phyloP scores from a whole-genome alignment of 805 yeast species.

The Suhomyces xylopsoci region DNA sequence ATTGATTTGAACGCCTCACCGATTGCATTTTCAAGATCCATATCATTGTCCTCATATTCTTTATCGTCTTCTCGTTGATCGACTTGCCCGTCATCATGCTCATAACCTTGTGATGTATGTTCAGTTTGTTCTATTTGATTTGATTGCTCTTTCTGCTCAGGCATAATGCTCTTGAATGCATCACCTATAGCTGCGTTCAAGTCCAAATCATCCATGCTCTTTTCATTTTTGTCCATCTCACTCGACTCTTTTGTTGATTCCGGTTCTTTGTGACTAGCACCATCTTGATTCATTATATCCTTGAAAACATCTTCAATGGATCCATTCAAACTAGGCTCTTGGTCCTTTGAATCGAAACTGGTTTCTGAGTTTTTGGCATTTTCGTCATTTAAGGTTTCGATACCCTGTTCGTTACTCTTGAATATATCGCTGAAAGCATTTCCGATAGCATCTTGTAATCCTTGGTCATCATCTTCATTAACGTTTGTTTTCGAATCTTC shows the following conservation, averaged over 20 bases:
- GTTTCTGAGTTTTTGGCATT: background rate
- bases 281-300: background rate
- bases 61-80: background rate
- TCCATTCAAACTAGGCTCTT: constrained; percentile 2
- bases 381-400: background rate
- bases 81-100: background rate
- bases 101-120: background rate
- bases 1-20: constrained; percentile 14
- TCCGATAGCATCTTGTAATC: constrained; percentile 14
- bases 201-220: constrained; percentile 8
- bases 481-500: background rate
- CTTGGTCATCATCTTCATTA: background rate
- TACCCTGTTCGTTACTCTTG: background rate
- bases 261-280: background rate
- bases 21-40: constrained; percentile 17
- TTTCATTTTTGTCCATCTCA: background rate
- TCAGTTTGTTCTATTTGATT: background rate
- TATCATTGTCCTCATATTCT: constrained; percentile 4
- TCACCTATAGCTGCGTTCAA: constrained; percentile 16
- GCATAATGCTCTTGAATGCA: constrained; percentile 12
- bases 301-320: constrained; percentile 17
- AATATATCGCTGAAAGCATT: constrained; percentile 12
- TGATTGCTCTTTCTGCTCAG: constrained; percentile 1
- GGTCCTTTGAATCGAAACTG: background rate
- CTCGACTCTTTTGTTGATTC: background rate